Base-by-base conservation (phyloP, 1,139 yeast genomes). In the Dujonia santamariae region DNA sequence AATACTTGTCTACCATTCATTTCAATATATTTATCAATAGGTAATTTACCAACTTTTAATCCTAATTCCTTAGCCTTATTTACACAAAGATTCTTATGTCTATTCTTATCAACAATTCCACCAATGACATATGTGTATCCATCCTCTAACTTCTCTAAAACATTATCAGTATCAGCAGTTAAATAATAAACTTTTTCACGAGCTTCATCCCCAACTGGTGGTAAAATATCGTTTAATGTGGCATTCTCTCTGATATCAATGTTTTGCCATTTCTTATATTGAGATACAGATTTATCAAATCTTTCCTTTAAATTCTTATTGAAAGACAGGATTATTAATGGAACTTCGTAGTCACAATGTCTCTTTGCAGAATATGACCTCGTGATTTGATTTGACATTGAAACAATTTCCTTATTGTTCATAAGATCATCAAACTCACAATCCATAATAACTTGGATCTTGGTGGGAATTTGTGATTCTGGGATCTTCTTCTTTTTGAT, bases 31-130 rank as follows among this genome's bases (percentile, higher is more conserved):
- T 88, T 85, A 39, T 82, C 95, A 41, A 92, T 87, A 3, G 98
- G 98, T 38, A 92, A 70, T 49, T 86, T 73, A 16, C 81, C 92
- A 4, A 95, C 86, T 30, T 67, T 59, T 16, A 92, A 68, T 0
- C 88, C 88, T 47, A 85, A 63, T 41, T 69, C 63, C 45, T 78
- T 72, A 1, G 98, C 98, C 56, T 90, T 92, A 45, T 84, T 73
- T 37, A 78, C 71, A 58, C 98, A 92, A 33, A 92, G 61, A 42
- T 72, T 69, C 59, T 90, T 90, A 64, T 92, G 85, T 46, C 97
- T 74, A 44, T 95, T 95, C 58, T 90, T 92, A 57, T 92, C 98
- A 7, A 92, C 97, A 36, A 92, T 90, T 0, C 98, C 98, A 7
- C 98, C 98, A 35, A 92, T 80, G 31, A 90, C 76, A 49, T 92